phyloP scores from a whole-genome alignment of 139 green algal species.

The Closterium sp. region DNA sequence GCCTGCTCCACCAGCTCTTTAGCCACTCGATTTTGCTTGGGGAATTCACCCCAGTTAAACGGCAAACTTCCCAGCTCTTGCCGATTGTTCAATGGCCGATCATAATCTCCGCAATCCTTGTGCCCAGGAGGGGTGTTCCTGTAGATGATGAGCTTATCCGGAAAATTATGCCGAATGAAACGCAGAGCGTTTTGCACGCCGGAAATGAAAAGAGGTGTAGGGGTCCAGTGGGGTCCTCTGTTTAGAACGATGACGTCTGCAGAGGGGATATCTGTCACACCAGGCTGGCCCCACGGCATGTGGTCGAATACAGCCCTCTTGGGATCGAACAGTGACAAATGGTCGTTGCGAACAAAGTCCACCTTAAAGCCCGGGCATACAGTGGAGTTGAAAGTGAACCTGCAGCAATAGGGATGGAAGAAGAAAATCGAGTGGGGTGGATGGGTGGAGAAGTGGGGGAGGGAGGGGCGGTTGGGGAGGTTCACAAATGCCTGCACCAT shows the following conservation, averaged over 20 bases:
- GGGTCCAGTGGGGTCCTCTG: neutral
- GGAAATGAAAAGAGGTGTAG: neutral
- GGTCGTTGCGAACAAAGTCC: neutral
- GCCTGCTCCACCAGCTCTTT: constrained; percentile 4
- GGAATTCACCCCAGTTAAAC: neutral
- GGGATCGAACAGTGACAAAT: neutral
- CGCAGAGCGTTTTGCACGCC: neutral
- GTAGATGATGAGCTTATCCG: neutral
- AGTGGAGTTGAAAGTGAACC: neutral
- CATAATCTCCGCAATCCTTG: neutral
- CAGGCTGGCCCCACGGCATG: neutral
- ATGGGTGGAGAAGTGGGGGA: no score
- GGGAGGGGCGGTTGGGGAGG: no score
- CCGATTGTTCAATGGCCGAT: neutral
- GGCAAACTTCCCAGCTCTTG: neutral
- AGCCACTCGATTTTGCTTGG: neutral
- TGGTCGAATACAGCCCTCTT: neutral
- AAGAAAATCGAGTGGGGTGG: no score
- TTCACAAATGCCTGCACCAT: neutral
- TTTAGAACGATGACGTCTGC: neutral
- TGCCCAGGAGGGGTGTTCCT: neutral
- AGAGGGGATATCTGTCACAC: neutral
- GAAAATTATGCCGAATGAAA: neutral
- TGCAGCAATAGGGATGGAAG: neutral
- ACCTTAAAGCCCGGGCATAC: neutral